Conservation (phyloP, 305 asterid genomes). For the Solanum hybrid region DNA sequence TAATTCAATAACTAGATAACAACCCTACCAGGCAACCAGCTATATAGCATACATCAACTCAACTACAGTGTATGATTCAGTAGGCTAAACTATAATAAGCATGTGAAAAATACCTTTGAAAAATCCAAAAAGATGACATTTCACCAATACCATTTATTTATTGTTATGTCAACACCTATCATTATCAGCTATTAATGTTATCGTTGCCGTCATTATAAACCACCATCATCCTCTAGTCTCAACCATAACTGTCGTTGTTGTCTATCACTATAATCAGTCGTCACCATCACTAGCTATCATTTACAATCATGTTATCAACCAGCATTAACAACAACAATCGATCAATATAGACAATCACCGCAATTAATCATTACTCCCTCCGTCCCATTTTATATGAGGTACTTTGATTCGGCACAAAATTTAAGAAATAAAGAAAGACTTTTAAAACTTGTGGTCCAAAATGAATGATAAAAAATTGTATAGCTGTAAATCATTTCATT, state of each 20-base stretch:
- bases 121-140: background rate
- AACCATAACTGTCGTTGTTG: accelerated
- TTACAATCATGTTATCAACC: background rate
- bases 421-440: too few species aligned
- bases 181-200: background rate
- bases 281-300: background rate
- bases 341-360: background rate
- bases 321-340: background rate
- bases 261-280: background rate
- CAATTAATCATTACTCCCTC: background rate
- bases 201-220: background rate
- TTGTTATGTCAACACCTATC: background rate
- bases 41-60: background rate
- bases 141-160: background rate
- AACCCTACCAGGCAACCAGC: background rate
- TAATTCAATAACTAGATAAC: background rate
- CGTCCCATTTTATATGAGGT: too few species aligned
- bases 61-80: too few species aligned
- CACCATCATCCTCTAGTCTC: background rate
- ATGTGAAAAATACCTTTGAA: background rate
- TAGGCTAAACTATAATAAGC: background rate
- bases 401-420: too few species aligned
- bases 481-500: too few species aligned
- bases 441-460: too few species aligned
- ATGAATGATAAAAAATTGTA: too few species aligned